These are phyloP conservation scores for Leavenworthia alabamica DNA, from an alignment of 345 rosid species.

Conservation along the genomic window DNA sequence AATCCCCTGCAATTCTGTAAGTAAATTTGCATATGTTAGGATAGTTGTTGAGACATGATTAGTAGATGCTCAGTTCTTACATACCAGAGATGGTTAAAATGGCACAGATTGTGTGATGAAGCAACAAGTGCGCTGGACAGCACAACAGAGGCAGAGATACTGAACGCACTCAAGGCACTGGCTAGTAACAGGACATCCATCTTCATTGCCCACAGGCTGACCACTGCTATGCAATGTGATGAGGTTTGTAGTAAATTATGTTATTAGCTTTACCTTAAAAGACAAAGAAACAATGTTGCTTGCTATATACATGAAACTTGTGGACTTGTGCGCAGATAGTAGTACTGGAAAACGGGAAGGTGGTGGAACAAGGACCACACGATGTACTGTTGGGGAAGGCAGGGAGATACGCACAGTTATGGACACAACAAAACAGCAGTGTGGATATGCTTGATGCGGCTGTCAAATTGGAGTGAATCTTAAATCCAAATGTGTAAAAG, in stretches of 20 bases:
- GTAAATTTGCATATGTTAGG: slow-evolving; percentile 14
- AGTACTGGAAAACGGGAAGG: slow-evolving; percentile 88
- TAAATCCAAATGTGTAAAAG: slow-evolving; percentile 1
- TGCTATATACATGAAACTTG: background rate
- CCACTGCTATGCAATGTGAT: slow-evolving; percentile 99
- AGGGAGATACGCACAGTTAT: slow-evolving; percentile 93
- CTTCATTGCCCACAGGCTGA: slow-evolving; percentile 94
- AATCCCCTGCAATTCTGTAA: slow-evolving; percentile 82
- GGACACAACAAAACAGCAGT: slow-evolving; percentile 83
- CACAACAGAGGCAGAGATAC: slow-evolving; percentile 95
- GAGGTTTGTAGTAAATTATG: slow-evolving; percentile 44
- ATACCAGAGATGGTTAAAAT: background rate
- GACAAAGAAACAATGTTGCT: background rate
- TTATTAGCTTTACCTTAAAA: background rate
- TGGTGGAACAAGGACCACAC: slow-evolving; percentile 89
- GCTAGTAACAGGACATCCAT: slow-evolving; percentile 81
- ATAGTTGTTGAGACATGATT: background rate
- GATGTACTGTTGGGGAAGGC: slow-evolving; percentile 64
- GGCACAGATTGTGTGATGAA: slow-evolving; percentile 89
- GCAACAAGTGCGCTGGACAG: slow-evolving; percentile 99
- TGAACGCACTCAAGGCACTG: slow-evolving; percentile 75
- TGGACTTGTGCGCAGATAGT: slow-evolving; percentile 52
- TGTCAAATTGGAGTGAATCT: slow-evolving; percentile 35
- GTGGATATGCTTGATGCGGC: slow-evolving; percentile 56
- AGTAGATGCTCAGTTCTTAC: background rate